Evolutionary conservation across 2,329 filamentous ascomycete species (phyloP).

Genomic region (Penicillium sp.): DNA sequence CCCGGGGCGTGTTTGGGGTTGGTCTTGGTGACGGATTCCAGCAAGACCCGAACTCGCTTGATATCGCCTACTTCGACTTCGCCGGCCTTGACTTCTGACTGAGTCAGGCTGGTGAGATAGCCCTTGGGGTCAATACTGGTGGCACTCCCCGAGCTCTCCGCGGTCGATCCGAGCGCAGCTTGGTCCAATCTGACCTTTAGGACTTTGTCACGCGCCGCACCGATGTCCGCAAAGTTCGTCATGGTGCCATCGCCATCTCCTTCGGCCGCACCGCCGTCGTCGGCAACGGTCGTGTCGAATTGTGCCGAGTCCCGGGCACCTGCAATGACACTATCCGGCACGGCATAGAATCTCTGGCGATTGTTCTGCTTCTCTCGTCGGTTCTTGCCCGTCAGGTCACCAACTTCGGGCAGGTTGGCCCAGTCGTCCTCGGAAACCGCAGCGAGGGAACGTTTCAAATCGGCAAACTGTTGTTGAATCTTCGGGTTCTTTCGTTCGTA

Average conservation of each 20-base stretch:
- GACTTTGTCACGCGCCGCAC: constrained; percentile 92
- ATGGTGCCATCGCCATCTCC: constrained; percentile 73
- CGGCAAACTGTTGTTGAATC: constrained; percentile 96
- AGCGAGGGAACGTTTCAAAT: constrained; percentile 85
- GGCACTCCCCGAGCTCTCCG: constrained; percentile 71
- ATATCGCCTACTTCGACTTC: constrained; percentile 90
- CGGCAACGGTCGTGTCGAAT: constrained; percentile 82
- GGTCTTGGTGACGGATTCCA: constrained; percentile 97
- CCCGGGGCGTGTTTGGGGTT: constrained; percentile 93
- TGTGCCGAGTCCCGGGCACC: constrained; percentile 77
- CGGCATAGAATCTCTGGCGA: constrained; percentile 86
- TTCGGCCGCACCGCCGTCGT: constrained; percentile 63
- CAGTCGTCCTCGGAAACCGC: constrained; percentile 93
- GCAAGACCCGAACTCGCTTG: constrained; percentile 82
- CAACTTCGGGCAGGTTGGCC: constrained; percentile 92
- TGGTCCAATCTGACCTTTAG: constrained; percentile 91
- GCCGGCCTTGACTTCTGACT: constrained; percentile 72
- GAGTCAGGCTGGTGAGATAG: constrained; percentile 88
- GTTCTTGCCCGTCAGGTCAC: constrained; percentile 93
- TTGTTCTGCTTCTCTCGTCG: constrained; percentile 78
- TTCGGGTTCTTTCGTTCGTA: constrained; percentile 98
- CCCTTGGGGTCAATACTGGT: constrained; percentile 93
- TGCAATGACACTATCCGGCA: constrained; percentile 91
- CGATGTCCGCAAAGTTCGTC: constrained; percentile 97
- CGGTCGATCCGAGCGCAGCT: constrained; percentile 70